phyloP scores from a whole-genome alignment of 1,284 basidiomycete genomes.

The Malassezia yamatoensis region DNA sequence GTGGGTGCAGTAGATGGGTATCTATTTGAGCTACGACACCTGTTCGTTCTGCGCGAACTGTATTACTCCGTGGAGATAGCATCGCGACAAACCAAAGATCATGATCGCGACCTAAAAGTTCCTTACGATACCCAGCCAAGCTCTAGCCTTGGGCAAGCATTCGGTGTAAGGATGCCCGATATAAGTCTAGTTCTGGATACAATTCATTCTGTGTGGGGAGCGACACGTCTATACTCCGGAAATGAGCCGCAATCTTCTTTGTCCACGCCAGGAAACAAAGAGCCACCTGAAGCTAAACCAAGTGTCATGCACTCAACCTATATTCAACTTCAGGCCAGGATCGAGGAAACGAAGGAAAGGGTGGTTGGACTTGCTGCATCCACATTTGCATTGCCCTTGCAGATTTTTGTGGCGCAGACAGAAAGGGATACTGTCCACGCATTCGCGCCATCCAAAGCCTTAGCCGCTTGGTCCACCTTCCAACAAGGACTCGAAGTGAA shows the following conservation, averaged over 20 bases:
- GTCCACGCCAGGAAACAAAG: not conserved
- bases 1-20: slow-evolving; percentile 3
- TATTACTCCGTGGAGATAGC: not conserved
- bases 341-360: not conserved
- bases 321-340: not conserved
- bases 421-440: not conserved
- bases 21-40: slow-evolving; percentile 12
- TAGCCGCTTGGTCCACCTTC: slow-evolving; percentile 8
- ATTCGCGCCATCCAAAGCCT: not conserved
- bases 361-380: not conserved
- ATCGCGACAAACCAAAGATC: not conserved
- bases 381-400: slow-evolving; percentile 10
- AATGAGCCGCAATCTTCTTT: not conserved
- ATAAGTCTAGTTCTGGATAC: not conserved
- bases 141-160: not conserved
- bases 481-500: slow-evolving; percentile 16
- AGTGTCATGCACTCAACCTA: not conserved
- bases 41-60: slow-evolving; percentile 1
- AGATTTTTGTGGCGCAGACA: slow-evolving; percentile 1
- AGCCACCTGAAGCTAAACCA: not conserved
- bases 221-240: not conserved
- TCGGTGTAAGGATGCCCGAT: not conserved
- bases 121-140: too few species aligned
- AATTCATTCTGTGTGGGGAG: slow-evolving; percentile 2
- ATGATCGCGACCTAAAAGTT: too few species aligned